These are phyloP conservation scores for Quillaja saponaria DNA, from an alignment of 306 rosid species.

Conservation along the genomic window DNA sequence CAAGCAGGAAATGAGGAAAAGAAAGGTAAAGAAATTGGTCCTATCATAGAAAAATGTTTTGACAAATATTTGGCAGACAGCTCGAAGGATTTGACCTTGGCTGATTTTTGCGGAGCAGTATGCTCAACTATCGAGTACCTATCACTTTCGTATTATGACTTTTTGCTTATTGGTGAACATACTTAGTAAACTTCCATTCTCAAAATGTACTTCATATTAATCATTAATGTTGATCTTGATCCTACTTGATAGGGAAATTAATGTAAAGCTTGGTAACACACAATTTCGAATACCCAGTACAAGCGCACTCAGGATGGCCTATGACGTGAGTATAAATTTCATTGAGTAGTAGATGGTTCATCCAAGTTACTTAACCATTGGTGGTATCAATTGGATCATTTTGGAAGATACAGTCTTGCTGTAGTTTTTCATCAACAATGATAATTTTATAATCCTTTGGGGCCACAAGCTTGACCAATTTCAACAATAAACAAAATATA, in stretches of 20 bases:
- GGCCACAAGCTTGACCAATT: no score
- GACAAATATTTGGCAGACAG: neutral
- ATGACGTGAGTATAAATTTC: slow-evolving; percentile 9
- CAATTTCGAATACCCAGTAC: slow-evolving; percentile 39
- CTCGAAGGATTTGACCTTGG: neutral
- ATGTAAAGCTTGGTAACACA: slow-evolving; percentile 39
- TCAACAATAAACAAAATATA: no score
- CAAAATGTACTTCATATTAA: neutral
- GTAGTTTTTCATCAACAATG: no score
- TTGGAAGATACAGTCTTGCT: no score
- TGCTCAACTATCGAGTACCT: slow-evolving; percentile 57
- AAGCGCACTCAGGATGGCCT: neutral
- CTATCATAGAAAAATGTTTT: slow-evolving; percentile 31
- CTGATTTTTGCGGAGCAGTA: slow-evolving; percentile 46
- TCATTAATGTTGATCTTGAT: neutral
- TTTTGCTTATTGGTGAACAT: neutral
- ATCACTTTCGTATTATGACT: slow-evolving; percentile 1
- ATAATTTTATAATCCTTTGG: no score
- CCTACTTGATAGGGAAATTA: slow-evolving; percentile 47
- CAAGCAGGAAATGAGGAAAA: no score
- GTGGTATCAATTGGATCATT: neutral
- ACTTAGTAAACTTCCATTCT: neutral
- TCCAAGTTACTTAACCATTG: neutral
- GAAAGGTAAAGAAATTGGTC: slow-evolving; percentile 28
- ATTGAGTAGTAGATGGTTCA: neutral